phyloP scores from a whole-genome alignment of 331 rosid genomes.

The Stylosanthes scabra region DNA sequence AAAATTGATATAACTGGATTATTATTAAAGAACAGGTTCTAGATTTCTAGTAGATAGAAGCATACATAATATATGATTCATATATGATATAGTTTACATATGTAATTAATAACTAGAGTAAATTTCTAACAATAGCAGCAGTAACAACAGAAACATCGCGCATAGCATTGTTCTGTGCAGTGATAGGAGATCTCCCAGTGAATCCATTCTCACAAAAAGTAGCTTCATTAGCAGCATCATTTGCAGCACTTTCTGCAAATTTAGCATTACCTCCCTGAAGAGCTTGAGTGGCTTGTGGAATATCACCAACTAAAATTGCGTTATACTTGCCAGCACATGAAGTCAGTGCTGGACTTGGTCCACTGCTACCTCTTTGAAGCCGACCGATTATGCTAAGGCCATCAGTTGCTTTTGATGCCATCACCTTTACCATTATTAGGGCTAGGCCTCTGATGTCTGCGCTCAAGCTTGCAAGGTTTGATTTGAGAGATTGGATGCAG shows the following conservation, averaged over 20 bases:
- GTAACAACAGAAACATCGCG: background rate
- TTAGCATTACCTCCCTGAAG: background rate
- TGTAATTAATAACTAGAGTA: background rate
- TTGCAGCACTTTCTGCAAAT: background rate
- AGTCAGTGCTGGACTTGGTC: slow-evolving; percentile 29
- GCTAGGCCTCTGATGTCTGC: slow-evolving; percentile 53
- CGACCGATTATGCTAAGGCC: slow-evolving; percentile 30
- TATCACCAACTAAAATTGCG: slow-evolving; percentile 36
- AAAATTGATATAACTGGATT: no score
- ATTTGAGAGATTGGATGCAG: slow-evolving; percentile 43
- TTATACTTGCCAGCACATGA: slow-evolving; percentile 43
- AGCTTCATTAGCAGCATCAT: background rate
- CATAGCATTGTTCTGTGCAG: background rate
- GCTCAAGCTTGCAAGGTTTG: slow-evolving; percentile 39
- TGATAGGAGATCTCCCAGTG: background rate
- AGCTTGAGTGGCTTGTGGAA: slow-evolving; percentile 18
- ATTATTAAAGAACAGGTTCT: no score
- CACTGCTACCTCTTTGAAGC: slow-evolving; percentile 34
- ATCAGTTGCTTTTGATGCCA: slow-evolving; percentile 44
- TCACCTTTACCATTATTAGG: slow-evolving; percentile 52
- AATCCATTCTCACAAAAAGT: background rate
- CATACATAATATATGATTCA: background rate
- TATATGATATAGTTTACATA: no score
- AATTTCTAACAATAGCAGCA: background rate
- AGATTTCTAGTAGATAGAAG: no score